These are phyloP conservation scores for Picea abies DNA, from an alignment of 83 land plant species.

Conservation along the genomic window DNA sequence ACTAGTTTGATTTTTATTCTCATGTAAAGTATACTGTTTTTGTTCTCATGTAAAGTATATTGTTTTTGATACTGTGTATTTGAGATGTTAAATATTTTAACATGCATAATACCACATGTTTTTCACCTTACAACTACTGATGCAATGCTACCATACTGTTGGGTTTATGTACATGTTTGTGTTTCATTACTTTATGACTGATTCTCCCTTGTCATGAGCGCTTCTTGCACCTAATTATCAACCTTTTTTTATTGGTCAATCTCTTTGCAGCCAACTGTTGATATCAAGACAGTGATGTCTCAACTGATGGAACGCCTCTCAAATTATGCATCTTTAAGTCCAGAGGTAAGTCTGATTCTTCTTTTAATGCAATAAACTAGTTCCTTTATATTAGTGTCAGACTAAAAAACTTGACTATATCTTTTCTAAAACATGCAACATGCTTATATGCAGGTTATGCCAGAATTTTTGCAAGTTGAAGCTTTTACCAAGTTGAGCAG, in stretches of 20 bases:
- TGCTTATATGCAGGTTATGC: slow-evolving; percentile 68
- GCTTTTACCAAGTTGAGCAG: slow-evolving; percentile 91
- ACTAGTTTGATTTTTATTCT: no score
- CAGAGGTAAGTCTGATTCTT: slow-evolving; percentile 67
- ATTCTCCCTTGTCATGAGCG: no score
- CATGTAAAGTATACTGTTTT: no score
- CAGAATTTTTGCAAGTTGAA: slow-evolving; percentile 95
- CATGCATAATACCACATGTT: no score
- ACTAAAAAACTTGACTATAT: background rate
- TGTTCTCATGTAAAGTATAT: no score
- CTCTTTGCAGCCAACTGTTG: slow-evolving; percentile 83
- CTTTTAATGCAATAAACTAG: background rate
- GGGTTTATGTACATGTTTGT: no score
- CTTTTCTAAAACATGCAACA: background rate
- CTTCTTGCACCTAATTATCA: background rate
- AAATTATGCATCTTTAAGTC: slow-evolving; percentile 92
- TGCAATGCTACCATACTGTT: no score
- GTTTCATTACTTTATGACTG: no score
- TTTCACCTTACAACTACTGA: no score
- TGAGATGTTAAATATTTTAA: no score
- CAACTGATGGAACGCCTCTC: slow-evolving; percentile 97
- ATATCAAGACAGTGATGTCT: slow-evolving; percentile 93
- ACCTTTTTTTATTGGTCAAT: background rate
- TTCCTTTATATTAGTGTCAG: background rate
- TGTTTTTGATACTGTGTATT: no score